A percentile compares a stretch with the other conserved stretches of the same genome.
phyloP scores from a whole-genome alignment of 176 grass and related monocot genomes.

The Oryza nivara region DNA sequence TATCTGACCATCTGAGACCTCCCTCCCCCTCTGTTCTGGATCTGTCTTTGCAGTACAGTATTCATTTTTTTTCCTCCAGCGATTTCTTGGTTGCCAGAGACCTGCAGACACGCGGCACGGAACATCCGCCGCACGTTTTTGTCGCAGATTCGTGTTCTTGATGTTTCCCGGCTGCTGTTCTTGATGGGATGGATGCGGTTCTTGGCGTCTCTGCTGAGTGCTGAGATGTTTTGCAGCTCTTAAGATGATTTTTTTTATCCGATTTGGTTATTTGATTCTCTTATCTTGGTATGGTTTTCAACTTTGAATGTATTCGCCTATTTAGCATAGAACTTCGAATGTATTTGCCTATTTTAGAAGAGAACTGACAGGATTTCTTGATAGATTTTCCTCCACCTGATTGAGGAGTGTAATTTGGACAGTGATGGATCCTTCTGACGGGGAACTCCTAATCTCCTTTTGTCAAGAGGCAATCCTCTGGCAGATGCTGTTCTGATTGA shows the following conservation, averaged over 20 bases:
- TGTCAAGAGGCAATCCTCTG: neutral
- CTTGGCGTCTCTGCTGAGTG: neutral
- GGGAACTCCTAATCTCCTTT: neutral
- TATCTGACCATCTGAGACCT: neutral
- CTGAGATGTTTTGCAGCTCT: too few relatives aligned
- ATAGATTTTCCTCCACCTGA: neutral
- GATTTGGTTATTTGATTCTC: neutral
- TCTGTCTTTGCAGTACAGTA: neutral
- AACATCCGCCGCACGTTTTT: neutral
- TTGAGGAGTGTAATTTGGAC: neutral
- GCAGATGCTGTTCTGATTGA: too few relatives aligned
- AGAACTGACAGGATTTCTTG: neutral
- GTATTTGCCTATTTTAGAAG: neutral
- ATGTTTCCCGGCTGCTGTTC: neutral
- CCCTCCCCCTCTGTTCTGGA: neutral
- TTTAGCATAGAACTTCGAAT: neutral
- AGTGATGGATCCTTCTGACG: neutral
- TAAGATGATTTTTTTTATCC: neutral
- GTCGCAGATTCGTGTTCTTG: neutral
- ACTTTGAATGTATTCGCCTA: neutral
- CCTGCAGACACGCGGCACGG: too few relatives aligned
- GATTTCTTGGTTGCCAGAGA: constrained; percentile 10
- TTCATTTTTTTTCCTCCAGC: neutral
- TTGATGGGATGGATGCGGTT: neutral
- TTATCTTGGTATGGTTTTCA: neutral